A percentile compares a stretch with the other conserved stretches of the same genome.
phyloP scores from a whole-genome alignment of 441 rosid genomes.

The Jatropha podagrica region DNA sequence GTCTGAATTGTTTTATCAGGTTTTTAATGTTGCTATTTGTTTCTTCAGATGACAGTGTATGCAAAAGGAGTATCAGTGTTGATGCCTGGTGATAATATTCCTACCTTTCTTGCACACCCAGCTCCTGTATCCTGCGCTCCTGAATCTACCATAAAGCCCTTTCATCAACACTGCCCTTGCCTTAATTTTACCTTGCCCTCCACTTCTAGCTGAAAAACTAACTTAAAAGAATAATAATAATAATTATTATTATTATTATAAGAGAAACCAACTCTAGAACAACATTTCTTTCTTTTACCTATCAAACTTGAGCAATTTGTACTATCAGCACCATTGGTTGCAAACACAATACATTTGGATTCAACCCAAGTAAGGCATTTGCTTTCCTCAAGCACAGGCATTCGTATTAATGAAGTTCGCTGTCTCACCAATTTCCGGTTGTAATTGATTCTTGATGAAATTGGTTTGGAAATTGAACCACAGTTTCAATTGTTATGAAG shows the following conservation, averaged over 20 bases:
- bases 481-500: not conserved
- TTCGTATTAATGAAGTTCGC: not conserved
- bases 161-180: constrained; percentile 25
- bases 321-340: not conserved
- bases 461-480: not conserved
- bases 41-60: constrained; percentile 69
- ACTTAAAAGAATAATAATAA: not conserved
- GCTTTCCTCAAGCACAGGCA: not conserved
- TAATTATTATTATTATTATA: not conserved
- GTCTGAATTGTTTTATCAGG: not conserved
- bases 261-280: not conserved
- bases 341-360: not conserved
- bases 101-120: constrained; percentile 82
- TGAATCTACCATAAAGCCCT: constrained; percentile 31
- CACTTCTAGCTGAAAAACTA: constrained; percentile 20
- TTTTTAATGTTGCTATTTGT: not conserved
- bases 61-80: constrained; percentile 76
- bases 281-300: not conserved
- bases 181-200: constrained; percentile 15
- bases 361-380: not conserved
- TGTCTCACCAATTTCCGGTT: not conserved
- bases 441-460: not conserved
- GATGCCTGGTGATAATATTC: constrained; percentile 90
- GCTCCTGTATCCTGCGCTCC: constrained; percentile 54
- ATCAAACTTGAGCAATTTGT: too few species aligned